phyloP scores from a whole-genome alignment of 257 asterid genomes.

The Nicotiana tomentosiformis region DNA sequence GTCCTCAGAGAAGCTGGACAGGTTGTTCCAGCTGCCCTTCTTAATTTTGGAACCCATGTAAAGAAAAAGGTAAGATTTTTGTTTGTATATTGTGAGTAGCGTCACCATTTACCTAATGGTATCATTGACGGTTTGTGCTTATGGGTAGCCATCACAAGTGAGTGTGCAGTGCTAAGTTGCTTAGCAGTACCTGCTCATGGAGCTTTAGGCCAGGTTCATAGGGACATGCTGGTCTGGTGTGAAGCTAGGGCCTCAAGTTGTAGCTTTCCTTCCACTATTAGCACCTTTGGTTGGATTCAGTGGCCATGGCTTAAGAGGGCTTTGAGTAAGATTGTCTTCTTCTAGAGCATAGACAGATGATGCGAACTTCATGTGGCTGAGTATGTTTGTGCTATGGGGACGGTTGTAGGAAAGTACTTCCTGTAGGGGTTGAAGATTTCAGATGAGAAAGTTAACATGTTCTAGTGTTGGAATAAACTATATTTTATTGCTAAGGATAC shows the following conservation, averaged over 20 bases:
- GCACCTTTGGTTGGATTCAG: background rate
- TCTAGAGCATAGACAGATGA: background rate
- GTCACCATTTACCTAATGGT: background rate
- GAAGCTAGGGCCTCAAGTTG: background rate
- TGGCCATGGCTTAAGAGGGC: background rate
- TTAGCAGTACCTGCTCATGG: background rate
- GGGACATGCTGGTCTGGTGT: background rate
- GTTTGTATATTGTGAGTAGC: background rate
- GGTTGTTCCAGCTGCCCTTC: constrained; percentile 68
- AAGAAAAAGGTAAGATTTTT: constrained; percentile 67
- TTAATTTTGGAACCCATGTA: constrained; percentile 96
- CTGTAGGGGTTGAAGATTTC: background rate
- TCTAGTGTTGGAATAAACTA: background rate
- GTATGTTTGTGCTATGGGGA: background rate
- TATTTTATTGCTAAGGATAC: no score
- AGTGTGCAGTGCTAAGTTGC: background rate
- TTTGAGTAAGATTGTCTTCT: background rate
- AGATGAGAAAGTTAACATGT: background rate
- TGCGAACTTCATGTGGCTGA: background rate
- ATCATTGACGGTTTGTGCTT: background rate
- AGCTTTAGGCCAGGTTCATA: background rate
- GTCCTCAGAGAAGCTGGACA: constrained; percentile 94
- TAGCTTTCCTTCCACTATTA: background rate
- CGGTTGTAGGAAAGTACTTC: background rate
- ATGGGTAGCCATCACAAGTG: background rate